A percentile compares a stretch with the other conserved stretches of the same genome.
These are phyloP conservation scores for Tetrastigma voinierianum DNA, from an alignment of 164 flowering plant genomes.

Conservation along the genomic window DNA sequence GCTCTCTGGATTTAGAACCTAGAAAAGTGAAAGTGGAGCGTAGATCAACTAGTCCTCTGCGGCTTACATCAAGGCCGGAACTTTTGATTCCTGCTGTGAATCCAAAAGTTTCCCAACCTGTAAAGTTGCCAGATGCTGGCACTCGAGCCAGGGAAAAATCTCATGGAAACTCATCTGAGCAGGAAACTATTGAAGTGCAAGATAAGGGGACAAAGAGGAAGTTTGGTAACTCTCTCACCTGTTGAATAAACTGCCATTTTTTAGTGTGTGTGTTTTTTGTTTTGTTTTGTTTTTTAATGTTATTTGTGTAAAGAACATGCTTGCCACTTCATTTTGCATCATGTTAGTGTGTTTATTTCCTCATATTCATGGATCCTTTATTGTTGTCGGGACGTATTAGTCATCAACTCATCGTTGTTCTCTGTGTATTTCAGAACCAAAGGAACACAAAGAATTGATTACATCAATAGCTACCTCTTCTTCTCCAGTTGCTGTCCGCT, in stretches of 20 bases:
- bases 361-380: background rate
- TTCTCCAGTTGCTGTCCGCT: conserved; percentile 43
- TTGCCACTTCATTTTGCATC: background rate
- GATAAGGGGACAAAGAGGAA: conserved; percentile 64
- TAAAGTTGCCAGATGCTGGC: conserved; percentile 30
- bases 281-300: background rate
- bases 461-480: conserved; percentile 45
- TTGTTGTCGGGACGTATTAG: background rate
- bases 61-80: conserved; percentile 42
- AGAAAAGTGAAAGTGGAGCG: conserved; percentile 31
- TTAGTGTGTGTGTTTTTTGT: background rate
- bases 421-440: conserved; percentile 53
- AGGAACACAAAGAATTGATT: conserved; percentile 72
- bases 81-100: conserved; percentile 61
- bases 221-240: conserved; percentile 41
- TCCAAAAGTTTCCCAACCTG: conserved; percentile 40
- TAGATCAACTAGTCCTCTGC: conserved; percentile 29
- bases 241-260: background rate
- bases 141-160: conserved; percentile 28
- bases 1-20: conserved; percentile 19
- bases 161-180: conserved; percentile 26
- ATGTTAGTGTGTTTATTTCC: background rate
- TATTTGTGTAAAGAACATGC: background rate
- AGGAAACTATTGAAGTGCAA: conserved; percentile 32
- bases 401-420: background rate